Base-by-base conservation (phyloP, 371 early-diverging fungal species). In the Thermomucor indicae-seudaticae region DNA sequence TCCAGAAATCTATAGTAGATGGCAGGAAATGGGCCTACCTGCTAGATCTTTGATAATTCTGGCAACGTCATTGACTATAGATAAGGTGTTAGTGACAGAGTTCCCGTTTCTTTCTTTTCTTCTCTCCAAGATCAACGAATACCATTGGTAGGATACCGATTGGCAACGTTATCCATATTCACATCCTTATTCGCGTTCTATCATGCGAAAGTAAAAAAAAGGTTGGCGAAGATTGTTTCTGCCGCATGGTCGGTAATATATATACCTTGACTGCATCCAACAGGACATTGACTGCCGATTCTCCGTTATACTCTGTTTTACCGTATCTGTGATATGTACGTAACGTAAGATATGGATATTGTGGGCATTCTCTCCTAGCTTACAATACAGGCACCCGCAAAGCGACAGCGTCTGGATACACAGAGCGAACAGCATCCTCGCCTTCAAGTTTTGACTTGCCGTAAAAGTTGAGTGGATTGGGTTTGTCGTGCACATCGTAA, bases 381-480 rank as follows among this genome's bases (percentile, higher is more conserved):
- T 65, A 84, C 55, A 94, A 65, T 24, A 94, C 78, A 1, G 94
- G 94, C 0, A 94, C 82, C 20, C 94, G 79, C 40, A 94, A 65
- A 25, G 90, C 75, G 6, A 81, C 78, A 2, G 89, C 85, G 0
- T 73, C 57, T 0, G 81, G 65, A 64, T 85, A 70, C 1, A 64
- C 70, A 19, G 57, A 65, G 31, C 60, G 64, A 8, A 88, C 75
- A 11, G 86, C 89, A 12, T 69, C 39, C 60, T 94, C 94, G 1
- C 92, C 91, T 11, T 65, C 79, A 32, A 80, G 67, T 65, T 91
- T 91, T 4, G 89, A 81, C 37, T 80, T 60, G 7, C 90, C 92
- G 48, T 94, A 94, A 49, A 83, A 82, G 54, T 92, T 87, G 22
- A 94, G 63, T 37, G 95, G 95, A 52, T 89, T 83, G 6, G 89